Evolutionary conservation across 805 yeast species (phyloP), one percentile per base, ranked within the genome.

Genomic region (Candida vaughaniae): DNA sequence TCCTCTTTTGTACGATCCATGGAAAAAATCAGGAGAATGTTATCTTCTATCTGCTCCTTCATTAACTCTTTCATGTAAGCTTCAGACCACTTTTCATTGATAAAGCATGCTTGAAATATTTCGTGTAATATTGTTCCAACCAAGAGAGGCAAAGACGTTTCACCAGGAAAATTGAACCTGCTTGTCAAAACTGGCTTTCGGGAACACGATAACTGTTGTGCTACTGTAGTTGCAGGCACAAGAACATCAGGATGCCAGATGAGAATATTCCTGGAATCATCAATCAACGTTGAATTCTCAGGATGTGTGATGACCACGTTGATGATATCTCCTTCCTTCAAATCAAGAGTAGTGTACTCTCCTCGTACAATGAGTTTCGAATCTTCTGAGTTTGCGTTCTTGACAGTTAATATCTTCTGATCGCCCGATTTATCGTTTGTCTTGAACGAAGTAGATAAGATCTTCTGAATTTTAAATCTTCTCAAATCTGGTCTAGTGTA

Each of bases 41-140:
- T 68, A 2, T 51, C 56, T 3, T 75, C 69, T 5, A 75, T 51
- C n/a, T 66, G 56, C 6, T 51, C 43, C 8, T 78, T 76, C 50
- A 64, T 34, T 45, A 58, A 33, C 37, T 55, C 28, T 35, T 56
- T 48, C 53, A 82, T 66, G 46, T 59, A 67, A 3, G 55, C 60
- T 10, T 51, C 51, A 0, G 66, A 47, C 50, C 73, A 71, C 22
- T 62, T 42, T 9, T 62, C 61, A 0, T 53, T 47, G 1, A 53
- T 46, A 23, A 82, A 55, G 48, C 86, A 77, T 14, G 60, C 60
- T 53, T 84, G 91, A 46, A 93, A 78, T 1, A 91, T 57, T 31
- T 75, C 75, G 57, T 93, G 99, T 3, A 86, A 80, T 20, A 90
- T 81, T 25, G 74, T 80, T 6, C 99, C 99, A n/a, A 83, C 72